Conservation (phyloP, 257 asterid genomes). For the Nicotiana undulata region DNA sequence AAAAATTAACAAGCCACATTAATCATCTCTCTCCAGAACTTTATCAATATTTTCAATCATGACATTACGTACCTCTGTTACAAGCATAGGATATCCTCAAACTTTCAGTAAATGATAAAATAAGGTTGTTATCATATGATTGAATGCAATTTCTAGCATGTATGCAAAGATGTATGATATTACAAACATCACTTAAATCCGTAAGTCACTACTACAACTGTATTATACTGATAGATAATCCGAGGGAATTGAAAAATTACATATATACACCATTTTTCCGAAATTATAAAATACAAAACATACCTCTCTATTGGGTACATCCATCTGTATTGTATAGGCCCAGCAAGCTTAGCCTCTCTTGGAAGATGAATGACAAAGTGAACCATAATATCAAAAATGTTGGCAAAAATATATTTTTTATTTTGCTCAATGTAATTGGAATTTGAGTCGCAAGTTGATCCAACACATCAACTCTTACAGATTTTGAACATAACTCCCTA, state of each 20-base stretch:
- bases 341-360: background rate
- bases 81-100: slow-evolving; percentile 1
- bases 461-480: background rate
- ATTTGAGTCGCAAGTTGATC: background rate
- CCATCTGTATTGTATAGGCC: background rate
- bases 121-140: background rate
- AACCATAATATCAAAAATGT: background rate
- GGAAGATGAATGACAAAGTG: background rate
- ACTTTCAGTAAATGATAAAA: background rate
- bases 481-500: background rate
- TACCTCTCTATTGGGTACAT: background rate
- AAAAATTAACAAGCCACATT: no score
- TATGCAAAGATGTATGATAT: background rate
- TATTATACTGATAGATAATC: no score
- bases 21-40: slow-evolving; percentile 90
- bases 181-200: background rate
- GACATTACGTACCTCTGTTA: slow-evolving; percentile 75
- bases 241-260: background rate
- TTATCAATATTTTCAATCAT: slow-evolving; percentile 94
- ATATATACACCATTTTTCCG: no score
- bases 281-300: background rate
- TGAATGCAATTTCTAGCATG: background rate
- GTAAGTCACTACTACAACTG: background rate
- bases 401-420: background rate
- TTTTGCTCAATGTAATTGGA: background rate